phyloP scores from a whole-genome alignment of 768 basidiomycete genomes.

The Lyophyllum shimeji region DNA sequence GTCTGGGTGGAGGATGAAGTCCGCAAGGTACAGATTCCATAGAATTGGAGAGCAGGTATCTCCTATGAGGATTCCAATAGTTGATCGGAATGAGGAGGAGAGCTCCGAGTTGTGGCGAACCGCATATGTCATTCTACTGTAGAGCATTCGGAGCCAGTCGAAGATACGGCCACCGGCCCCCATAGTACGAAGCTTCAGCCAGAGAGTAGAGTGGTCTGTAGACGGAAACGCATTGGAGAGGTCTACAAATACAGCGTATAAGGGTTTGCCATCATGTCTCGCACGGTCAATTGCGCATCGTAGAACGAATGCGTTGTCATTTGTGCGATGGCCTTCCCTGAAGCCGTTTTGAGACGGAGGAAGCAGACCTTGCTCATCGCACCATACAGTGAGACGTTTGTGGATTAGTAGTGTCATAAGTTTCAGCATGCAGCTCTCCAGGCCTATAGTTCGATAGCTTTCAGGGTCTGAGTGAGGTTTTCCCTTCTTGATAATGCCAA shows the following conservation, averaged over 20 bases:
- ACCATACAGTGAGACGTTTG: conserved; percentile 16
- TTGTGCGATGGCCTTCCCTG: conserved; percentile 20
- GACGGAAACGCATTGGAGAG: conserved; percentile 29
- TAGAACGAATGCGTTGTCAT: conserved; percentile 9
- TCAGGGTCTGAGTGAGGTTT: conserved; percentile 16
- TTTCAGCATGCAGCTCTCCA: conserved; percentile 22
- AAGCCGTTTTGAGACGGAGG: conserved; percentile 28
- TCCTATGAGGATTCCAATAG: conserved; percentile 19
- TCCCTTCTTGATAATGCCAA: conserved; percentile 15
- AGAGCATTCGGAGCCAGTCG: conserved; percentile 19
- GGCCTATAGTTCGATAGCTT: conserved; percentile 18
- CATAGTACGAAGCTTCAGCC: conserved; percentile 19
- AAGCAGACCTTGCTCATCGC: conserved; percentile 8
- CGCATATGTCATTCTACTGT: conserved; percentile 7
- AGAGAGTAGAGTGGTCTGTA: conserved; percentile 23
- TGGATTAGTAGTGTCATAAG: conserved; percentile 23
- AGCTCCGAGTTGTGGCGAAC: neutral
- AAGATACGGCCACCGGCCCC: conserved; percentile 19
- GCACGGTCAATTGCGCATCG: conserved; percentile 15
- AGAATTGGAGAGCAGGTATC: conserved; percentile 23
- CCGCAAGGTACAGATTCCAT: conserved; percentile 23
- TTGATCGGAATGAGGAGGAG: neutral
- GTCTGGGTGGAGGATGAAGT: conserved; percentile 13
- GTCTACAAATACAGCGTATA: conserved; percentile 19
- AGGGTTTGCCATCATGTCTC: conserved; percentile 2